Evolutionary conservation across 495 filamentous ascomycete genomes (phyloP).

Genomic region (Cryomyces minteri): DNA sequence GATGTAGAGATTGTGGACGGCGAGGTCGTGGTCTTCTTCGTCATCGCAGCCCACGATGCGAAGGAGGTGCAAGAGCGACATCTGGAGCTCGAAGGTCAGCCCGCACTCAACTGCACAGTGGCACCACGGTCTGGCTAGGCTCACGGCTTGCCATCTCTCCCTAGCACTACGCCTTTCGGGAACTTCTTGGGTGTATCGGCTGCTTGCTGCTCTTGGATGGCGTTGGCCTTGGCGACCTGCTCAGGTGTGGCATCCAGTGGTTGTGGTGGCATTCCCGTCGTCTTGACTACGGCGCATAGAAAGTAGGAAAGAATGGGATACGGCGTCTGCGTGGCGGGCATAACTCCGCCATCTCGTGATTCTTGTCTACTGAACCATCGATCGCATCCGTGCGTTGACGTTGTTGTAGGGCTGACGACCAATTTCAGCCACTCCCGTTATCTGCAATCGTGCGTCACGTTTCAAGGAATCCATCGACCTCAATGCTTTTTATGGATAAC

Average conservation of each 20-base stretch:
- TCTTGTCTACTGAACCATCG: neutral
- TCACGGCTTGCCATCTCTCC: conserved; percentile 92
- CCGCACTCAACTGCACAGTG: neutral
- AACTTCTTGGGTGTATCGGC: conserved; percentile 20
- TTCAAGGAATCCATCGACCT: too few relatives aligned
- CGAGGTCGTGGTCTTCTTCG: conserved; percentile 28
- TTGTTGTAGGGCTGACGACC: too few relatives aligned
- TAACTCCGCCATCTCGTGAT: neutral
- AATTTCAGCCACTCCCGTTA: too few relatives aligned
- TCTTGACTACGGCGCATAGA: conserved; percentile 9
- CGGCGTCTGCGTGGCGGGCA: conserved; percentile 1
- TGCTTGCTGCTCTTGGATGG: conserved; percentile 1
- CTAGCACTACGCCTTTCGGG: conserved; percentile 71
- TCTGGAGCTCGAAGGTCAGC: conserved; percentile 27
- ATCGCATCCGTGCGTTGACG: too few relatives aligned
- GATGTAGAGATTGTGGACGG: conserved; percentile 8
- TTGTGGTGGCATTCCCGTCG: conserved; percentile 13
- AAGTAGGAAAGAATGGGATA: conserved; percentile 12
- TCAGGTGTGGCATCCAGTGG: conserved; percentile 9
- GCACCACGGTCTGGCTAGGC: conserved; percentile 12
- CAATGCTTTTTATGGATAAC: too few relatives aligned
- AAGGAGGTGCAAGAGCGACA: conserved; percentile 77
- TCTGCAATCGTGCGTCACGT: too few relatives aligned
- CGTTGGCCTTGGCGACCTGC: conserved; percentile 1
- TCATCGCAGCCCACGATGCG: conserved; percentile 47